Evolutionary conservation across 495 filamentous ascomycete species (phyloP).

Genomic region (Penicillium paradoxum): DNA sequence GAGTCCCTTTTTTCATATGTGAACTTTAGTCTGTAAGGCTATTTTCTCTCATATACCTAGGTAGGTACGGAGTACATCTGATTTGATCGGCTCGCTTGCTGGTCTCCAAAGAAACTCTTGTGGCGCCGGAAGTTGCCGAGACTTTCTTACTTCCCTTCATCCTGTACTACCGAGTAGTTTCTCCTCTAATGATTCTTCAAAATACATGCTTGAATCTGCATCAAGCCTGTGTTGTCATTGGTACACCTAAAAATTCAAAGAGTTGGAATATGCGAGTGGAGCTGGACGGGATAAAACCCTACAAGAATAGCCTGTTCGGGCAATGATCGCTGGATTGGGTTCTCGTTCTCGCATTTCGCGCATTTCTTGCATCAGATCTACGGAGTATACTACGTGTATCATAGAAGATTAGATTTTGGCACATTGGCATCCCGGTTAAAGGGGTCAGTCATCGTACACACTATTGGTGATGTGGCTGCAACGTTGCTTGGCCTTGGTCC

Average conservation of each 20-base stretch:
- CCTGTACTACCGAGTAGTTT: not conserved
- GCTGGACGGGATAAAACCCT: not conserved
- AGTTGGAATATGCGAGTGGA: not conserved
- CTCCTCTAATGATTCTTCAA: not conserved
- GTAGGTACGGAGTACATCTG: no score
- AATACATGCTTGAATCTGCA: not conserved
- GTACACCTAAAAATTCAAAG: not conserved
- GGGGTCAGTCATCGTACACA: not conserved
- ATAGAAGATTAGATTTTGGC: no score
- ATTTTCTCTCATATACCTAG: no score
- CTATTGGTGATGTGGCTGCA: not conserved
- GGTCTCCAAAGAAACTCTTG: not conserved
- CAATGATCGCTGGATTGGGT: constrained; percentile 8
- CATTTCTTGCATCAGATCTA: not conserved
- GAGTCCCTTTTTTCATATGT: no score
- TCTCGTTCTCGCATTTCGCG: constrained; percentile 7
- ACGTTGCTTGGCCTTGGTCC: not conserved
- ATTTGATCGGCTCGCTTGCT: no score
- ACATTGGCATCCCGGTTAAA: not conserved
- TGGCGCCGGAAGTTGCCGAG: not conserved
- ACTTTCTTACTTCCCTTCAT: not conserved
- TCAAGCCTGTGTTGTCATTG: not conserved
- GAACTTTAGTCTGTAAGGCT: no score
- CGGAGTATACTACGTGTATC: no score
- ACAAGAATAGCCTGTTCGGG: constrained; percentile 12